Evolutionary conservation across 352 stramenopile species (phyloP).

Genomic region (Phytopythium aichiense): DNA sequence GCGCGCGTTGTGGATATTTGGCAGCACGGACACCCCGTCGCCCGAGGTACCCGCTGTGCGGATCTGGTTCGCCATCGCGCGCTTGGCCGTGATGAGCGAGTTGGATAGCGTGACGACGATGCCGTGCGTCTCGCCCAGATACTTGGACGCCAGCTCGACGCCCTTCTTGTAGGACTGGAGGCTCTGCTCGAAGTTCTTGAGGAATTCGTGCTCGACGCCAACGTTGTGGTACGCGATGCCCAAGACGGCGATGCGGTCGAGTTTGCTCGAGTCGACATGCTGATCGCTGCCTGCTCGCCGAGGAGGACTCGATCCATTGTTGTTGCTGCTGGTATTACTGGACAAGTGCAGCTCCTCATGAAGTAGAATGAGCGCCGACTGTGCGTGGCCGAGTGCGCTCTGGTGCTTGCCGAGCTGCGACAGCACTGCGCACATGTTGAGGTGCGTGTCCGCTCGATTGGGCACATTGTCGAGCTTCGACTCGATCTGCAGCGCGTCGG

Average conservation of each 20-base stretch:
- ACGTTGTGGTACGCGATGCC: slow-evolving; percentile 96
- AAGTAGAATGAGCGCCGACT: slow-evolving; percentile 90
- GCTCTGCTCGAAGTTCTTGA: slow-evolving; percentile 90
- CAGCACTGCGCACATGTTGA: slow-evolving; percentile 94
- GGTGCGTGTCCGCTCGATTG: slow-evolving; percentile 92
- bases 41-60: slow-evolving; percentile 41
- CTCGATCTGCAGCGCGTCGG: slow-evolving; percentile 92
- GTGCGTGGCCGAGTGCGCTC: slow-evolving; percentile 88
- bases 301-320: slow-evolving; percentile 12
- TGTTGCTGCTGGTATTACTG: slow-evolving; percentile 10
- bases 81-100: slow-evolving; percentile 76
- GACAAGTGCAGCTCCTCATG: slow-evolving; percentile 89
- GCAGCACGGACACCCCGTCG: slow-evolving; percentile 49
- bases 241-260: slow-evolving; percentile 90
- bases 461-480: slow-evolving; percentile 73
- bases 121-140: slow-evolving; percentile 87
- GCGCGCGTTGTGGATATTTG: slow-evolving; percentile 23
- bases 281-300: neutral
- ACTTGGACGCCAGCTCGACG: slow-evolving; percentile 78
- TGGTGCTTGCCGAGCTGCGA: slow-evolving; percentile 90
- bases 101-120: slow-evolving; percentile 92
- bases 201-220: slow-evolving; percentile 94
- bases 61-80: slow-evolving; percentile 45
- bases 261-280: slow-evolving; percentile 38
- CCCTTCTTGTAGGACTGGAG: slow-evolving; percentile 92